A percentile compares a stretch with the other conserved stretches of the same genome.
These are phyloP conservation scores for Onygenales sp. DNA, from an alignment of 2,329 filamentous ascomycete genomes.

Conservation along the genomic window DNA sequence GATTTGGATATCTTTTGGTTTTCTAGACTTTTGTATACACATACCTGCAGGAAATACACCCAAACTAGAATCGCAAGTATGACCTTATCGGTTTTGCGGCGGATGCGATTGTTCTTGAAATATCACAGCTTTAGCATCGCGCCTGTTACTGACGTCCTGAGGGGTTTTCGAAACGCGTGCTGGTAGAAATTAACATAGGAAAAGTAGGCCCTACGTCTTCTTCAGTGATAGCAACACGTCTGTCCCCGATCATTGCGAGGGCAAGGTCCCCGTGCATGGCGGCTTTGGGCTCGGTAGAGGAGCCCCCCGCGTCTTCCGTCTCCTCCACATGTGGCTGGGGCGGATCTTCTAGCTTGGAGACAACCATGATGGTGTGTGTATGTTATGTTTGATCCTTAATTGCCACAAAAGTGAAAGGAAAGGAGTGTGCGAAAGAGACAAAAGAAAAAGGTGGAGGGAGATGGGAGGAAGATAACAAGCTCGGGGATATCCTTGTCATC, in stretches of 20 bases:
- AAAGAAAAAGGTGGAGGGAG: too few relatives aligned
- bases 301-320: too few relatives aligned
- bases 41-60: slow-evolving; percentile 36
- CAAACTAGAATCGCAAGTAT: slow-evolving; percentile 43
- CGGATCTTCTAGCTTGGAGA: too few relatives aligned
- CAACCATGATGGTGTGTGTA: too few relatives aligned
- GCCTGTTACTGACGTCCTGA: neutral
- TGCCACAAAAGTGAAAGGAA: too few relatives aligned
- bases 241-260: neutral
- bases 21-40: neutral
- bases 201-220: neutral
- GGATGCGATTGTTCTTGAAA: slow-evolving; percentile 44
- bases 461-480: too few relatives aligned
- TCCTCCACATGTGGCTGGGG: too few relatives aligned
- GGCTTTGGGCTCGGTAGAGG: too few relatives aligned
- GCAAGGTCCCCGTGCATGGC: neutral
- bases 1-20: neutral
- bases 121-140: neutral
- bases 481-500: too few relatives aligned
- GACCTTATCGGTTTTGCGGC: slow-evolving; percentile 51
- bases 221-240: neutral
- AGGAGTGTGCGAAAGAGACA: too few relatives aligned
- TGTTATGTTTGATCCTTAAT: too few relatives aligned
- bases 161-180: neutral
- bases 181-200: neutral